Base-by-base conservation (phyloP, 768 basidiomycete species). In the Suillus occidentalis region DNA sequence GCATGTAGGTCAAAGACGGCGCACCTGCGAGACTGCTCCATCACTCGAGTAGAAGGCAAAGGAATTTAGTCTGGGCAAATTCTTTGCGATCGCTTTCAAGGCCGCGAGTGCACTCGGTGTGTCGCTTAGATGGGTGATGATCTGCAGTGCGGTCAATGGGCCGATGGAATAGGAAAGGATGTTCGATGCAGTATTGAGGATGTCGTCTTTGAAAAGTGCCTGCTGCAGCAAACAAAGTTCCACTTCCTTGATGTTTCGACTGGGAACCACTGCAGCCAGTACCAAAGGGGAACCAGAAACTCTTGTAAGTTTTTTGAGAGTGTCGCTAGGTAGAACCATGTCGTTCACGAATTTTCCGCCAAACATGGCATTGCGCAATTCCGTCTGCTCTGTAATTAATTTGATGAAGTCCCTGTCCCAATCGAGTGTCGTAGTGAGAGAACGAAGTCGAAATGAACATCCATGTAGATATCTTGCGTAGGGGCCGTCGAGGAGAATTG, bases 251-350 rank as follows among this genome's bases (percentile, higher is more conserved):
- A 75, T 67, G 34, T 69, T 61, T 43, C 73, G 66, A 28, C 66
- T 67, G 0, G 73, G 74, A 25, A 75, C 70, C 10, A 73, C 68
- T 31, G 66, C 60, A 6, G 74, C 68, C 18, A 75, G 62, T 34
- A 73, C 70, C 31, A 69, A 69, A 18, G 74, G 72, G 13, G 70
- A 66, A 0, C 71, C 72, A 45, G 72, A 72, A 42, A 75, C 64
- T 16, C 69, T 70, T 22, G 68, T 63, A 18, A 75, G 62, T n/a
- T 67, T 68, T 45, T 63, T 69, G 16, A 75, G 61, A 37, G 71
- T 64, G 12, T 56, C 55, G 28, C 42, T 8, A 3, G 65, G 67
- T 52, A 75, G 64, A 31, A 37, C 45, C 8, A 43, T 47, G 16
- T 64, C 67, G 6, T 60, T 40, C 16, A 66, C 52, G 22, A 66